Evolutionary conservation across 495 filamentous ascomycete genomes (phyloP).

Genomic region (Podospora appendiculata): DNA sequence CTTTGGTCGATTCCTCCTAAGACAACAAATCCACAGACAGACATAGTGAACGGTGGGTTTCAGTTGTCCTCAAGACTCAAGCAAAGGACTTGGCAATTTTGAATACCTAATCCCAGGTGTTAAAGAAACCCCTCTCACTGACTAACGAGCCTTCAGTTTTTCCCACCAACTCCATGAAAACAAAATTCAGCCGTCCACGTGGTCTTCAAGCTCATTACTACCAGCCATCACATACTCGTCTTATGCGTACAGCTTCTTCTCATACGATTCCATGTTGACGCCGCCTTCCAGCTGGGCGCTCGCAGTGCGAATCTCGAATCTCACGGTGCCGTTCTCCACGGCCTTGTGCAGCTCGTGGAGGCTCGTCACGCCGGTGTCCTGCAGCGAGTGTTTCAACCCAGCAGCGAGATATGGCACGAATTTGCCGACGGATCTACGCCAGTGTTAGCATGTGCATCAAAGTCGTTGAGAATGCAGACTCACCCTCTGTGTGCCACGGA

Average conservation of each 20-base stretch:
- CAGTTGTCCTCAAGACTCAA: background rate
- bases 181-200: constrained; percentile 1
- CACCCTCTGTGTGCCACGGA: constrained; percentile 52
- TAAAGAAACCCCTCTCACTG: background rate
- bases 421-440: constrained; percentile 64
- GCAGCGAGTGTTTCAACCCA: constrained; percentile 92
- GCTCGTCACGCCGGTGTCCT: constrained; percentile 85
- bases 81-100: background rate
- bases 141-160: background rate
- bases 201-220: constrained; percentile 1
- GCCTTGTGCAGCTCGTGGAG: constrained; percentile 66
- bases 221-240: background rate
- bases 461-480: background rate
- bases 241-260: constrained; percentile 97
- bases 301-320: constrained; percentile 89
- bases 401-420: constrained; percentile 94
- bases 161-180: constrained; percentile 6
- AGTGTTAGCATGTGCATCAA: background rate
- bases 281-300: constrained; percentile 94
- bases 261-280: constrained; percentile 96
- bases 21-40: too few species aligned
- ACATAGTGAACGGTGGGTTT: too few species aligned
- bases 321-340: constrained; percentile 67
- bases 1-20: too few species aligned
- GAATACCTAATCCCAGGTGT: background rate